Conservation (phyloP, 345 rosid genomes). For the Triadica sebifera region DNA sequence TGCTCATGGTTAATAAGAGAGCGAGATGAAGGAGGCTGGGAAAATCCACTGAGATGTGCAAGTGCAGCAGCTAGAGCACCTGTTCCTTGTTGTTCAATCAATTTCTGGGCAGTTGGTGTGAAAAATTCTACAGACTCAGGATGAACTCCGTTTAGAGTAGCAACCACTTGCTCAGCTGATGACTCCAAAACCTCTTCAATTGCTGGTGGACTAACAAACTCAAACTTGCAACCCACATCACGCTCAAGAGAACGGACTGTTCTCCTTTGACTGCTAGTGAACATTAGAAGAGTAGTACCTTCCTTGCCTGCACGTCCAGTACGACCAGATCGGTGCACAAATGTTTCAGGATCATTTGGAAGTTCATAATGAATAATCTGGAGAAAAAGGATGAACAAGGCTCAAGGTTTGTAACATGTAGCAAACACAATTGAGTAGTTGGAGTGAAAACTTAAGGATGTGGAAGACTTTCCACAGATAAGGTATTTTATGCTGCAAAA, state of each 20-base stretch:
- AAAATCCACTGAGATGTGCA: slow-evolving; percentile 89
- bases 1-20: slow-evolving; percentile 92
- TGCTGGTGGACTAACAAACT: slow-evolving; percentile 79
- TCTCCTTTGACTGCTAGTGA: slow-evolving; percentile 75
- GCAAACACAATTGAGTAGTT: slow-evolving; percentile 4
- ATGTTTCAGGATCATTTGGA: slow-evolving; percentile 95
- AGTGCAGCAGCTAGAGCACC: slow-evolving; percentile 93
- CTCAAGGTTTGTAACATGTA: slow-evolving; percentile 12
- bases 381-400: slow-evolving; percentile 15
- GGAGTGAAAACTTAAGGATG: not conserved
- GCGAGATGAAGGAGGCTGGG: slow-evolving; percentile 85
- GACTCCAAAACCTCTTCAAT: slow-evolving; percentile 73
- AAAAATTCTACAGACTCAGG: slow-evolving; percentile 74
- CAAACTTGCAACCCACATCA: slow-evolving; percentile 84
- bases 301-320: slow-evolving; percentile 99
- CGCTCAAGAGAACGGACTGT: slow-evolving; percentile 89
- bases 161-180: slow-evolving; percentile 83
- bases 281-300: slow-evolving; percentile 92
- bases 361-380: slow-evolving; percentile 96
- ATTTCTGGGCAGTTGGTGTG: slow-evolving; percentile 72
- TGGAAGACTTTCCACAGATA: not conserved
- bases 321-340: slow-evolving; percentile 99
- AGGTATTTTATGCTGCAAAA: not conserved
- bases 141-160: slow-evolving; percentile 86
- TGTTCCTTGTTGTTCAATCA: slow-evolving; percentile 74